Base-by-base conservation (phyloP, 2,329 filamentous ascomycete species). In the Arthrobotrys sinensis region DNA sequence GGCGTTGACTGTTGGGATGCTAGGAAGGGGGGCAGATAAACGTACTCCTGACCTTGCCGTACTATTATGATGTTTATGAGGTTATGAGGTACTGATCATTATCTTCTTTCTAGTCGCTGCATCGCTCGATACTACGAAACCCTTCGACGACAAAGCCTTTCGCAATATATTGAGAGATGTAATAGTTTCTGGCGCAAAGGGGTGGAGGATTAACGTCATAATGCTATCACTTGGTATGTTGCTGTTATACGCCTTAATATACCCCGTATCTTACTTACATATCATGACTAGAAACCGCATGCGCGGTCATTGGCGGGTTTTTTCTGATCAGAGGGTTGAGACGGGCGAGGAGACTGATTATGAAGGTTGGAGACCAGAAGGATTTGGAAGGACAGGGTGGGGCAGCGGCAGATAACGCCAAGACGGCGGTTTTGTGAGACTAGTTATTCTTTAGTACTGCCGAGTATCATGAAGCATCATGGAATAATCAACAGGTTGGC, bases 181-280 rank as follows among this genome's bases (percentile, higher is more conserved):
- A 8, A 36, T 60, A 1, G 12, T 28, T 11, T 8, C 55, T 8
- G 55, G 55, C 2, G 55, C 55, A 1, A 60, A 16, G n/a, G 55
- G 55, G 2, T 75, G 70, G 70, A 75, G 43, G 21, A 62, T 75
- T 12, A 52, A 62, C 36, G 19, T 52, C 12, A 75, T 75, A 11
- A 75, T 75, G 70, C n/a, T 68, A 0, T 67, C 48, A 16, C 24
- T 75, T 8, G 70, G 63, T 75, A 32, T 14, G 45, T 21, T 10
- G n/a, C 10, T 3, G 14, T 40, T 1, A 3, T 8, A 21, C 12
- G 2, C 40, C n/a, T 16, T 12, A 45, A n/a, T 16, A 14, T 43
- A 28, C 4, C 12, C 28, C 11, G 28, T 28, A 3, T n/a, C 14
- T n/a, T 48, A 43, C 34, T 63, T 14, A 38, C 11, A 12, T n/a